These are phyloP conservation scores for Didymella exigua DNA, from an alignment of 2,329 filamentous ascomycete genomes.

Conservation along the genomic window DNA sequence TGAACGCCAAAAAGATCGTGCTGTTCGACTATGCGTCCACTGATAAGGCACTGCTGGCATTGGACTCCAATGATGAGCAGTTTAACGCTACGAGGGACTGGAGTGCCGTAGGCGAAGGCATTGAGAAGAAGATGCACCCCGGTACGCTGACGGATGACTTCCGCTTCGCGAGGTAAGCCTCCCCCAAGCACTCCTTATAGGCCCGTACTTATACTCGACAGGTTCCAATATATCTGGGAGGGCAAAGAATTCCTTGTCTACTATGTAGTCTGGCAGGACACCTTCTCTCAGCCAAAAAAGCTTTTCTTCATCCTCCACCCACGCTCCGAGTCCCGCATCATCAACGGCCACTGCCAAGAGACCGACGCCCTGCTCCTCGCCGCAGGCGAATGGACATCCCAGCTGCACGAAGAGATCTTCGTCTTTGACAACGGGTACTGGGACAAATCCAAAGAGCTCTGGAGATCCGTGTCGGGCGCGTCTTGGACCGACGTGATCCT, in stretches of 20 bases:
- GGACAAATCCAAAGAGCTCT: conserved; percentile 66
- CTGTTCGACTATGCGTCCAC: conserved; percentile 33
- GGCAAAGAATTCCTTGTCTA: conserved; percentile 36
- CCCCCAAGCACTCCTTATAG: not conserved
- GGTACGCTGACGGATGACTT: conserved; percentile 28
- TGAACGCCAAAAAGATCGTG: conserved; percentile 15
- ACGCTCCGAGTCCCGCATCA: conserved; percentile 13
- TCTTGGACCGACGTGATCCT: conserved; percentile 71
- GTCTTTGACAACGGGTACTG: conserved; percentile 67
- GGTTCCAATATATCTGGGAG: conserved; percentile 40
- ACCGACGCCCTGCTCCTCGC: conserved; percentile 60
- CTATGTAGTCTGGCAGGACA: conserved; percentile 36
- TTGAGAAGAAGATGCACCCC: conserved; percentile 31
- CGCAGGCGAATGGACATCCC: conserved; percentile 60
- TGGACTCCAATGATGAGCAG: conserved; percentile 26
- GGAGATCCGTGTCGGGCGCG: conserved; percentile 49
- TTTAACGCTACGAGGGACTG: conserved; percentile 29
- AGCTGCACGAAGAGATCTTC: conserved; percentile 67
- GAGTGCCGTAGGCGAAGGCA: conserved; percentile 31
- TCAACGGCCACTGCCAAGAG: conserved; percentile 29
- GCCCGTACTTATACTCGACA: not conserved
- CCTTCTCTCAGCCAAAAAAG: conserved; percentile 29
- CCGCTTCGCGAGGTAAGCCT: conserved; percentile 29
- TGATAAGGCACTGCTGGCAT: conserved; percentile 22
- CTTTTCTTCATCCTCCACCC: conserved; percentile 32